phyloP scores from a whole-genome alignment of 768 basidiomycete genomes.

The Tricholoma terreum region DNA sequence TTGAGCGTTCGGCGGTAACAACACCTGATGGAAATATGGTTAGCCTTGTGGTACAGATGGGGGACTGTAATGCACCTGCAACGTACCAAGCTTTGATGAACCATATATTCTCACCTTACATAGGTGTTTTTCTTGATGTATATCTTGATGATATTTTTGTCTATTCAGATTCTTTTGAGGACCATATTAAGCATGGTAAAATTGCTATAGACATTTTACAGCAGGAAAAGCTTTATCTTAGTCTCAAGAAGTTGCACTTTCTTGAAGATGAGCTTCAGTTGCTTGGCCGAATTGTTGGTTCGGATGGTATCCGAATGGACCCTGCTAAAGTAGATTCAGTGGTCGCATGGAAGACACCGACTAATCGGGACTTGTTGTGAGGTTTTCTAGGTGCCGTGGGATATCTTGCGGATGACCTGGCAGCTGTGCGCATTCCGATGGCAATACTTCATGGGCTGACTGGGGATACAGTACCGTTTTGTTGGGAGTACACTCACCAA shows the following conservation, averaged over 20 bases:
- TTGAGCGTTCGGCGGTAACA: too few species aligned
- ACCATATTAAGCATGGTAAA: slow-evolving; percentile 29
- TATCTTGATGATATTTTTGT: too few species aligned
- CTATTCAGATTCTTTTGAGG: too few species aligned
- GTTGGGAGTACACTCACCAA: too few species aligned
- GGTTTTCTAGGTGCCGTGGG: slow-evolving; percentile 36
- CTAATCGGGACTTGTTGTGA: slow-evolving; percentile 23
- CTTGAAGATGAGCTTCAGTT: slow-evolving; percentile 27
- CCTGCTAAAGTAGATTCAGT: slow-evolving; percentile 37
- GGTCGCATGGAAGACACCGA: slow-evolving; percentile 24
- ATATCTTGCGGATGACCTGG: slow-evolving; percentile 27
- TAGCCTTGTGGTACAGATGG: too few species aligned
- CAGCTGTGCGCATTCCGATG: slow-evolving; percentile 28
- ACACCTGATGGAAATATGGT: too few species aligned
- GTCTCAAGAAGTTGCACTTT: too few species aligned
- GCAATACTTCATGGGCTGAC: slow-evolving; percentile 19
- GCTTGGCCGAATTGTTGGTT: slow-evolving; percentile 32
- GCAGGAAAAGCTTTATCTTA: slow-evolving; percentile 26
- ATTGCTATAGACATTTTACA: slow-evolving; percentile 24
- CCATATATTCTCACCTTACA: too few species aligned
- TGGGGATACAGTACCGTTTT: slow-evolving; percentile 19
- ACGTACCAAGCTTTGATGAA: too few species aligned
- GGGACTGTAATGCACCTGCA: too few species aligned
- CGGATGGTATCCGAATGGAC: slow-evolving; percentile 35
- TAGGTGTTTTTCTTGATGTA: too few species aligned